Conservation (phyloP, 352 stramenopile species). For the Phytopythium kandeliae region DNA sequence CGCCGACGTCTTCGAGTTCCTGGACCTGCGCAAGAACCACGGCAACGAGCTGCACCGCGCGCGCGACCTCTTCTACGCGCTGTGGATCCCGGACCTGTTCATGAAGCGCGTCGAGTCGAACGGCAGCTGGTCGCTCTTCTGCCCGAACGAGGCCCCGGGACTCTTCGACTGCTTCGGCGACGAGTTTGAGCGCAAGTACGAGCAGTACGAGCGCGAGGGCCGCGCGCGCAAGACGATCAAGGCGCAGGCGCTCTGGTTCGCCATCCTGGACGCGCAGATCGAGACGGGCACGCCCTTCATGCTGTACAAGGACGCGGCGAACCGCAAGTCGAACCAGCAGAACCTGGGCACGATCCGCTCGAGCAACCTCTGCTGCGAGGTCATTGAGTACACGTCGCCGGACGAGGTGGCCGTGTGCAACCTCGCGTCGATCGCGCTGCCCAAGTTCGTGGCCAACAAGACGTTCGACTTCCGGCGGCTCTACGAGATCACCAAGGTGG, state of each 20-base stretch:
- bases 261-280: constrained; percentile 98
- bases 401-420: constrained; percentile 99
- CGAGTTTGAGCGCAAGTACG: constrained; percentile 96
- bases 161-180: constrained; percentile 93
- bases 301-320: constrained; percentile 99
- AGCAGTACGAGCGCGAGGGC: constrained; percentile 95
- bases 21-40: constrained; percentile 99
- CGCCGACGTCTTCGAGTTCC: constrained; percentile 97
- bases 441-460: constrained; percentile 89
- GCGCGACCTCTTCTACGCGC: constrained; percentile 98
- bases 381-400: constrained; percentile 97
- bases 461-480: constrained; percentile 96
- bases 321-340: constrained; percentile 99
- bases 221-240: constrained; percentile 94
- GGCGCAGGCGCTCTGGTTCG: constrained; percentile 98
- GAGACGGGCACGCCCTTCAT: constrained; percentile 99
- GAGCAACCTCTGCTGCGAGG: constrained; percentile 99
- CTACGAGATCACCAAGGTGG: constrained; percentile 93
- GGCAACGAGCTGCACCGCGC: constrained; percentile 97
- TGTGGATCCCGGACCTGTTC: constrained; percentile 99
- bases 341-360: constrained; percentile 99
- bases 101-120: constrained; percentile 99
- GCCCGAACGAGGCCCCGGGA: constrained; percentile 96
- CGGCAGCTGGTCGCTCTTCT: constrained; percentile 97
- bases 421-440: constrained; percentile 96